Percentiles rank a stretch among this genome's conserved stretches.
These are phyloP conservation scores for Falciphora oryzae DNA, from an alignment of 2,329 filamentous ascomycete species.

Conservation along the genomic window DNA sequence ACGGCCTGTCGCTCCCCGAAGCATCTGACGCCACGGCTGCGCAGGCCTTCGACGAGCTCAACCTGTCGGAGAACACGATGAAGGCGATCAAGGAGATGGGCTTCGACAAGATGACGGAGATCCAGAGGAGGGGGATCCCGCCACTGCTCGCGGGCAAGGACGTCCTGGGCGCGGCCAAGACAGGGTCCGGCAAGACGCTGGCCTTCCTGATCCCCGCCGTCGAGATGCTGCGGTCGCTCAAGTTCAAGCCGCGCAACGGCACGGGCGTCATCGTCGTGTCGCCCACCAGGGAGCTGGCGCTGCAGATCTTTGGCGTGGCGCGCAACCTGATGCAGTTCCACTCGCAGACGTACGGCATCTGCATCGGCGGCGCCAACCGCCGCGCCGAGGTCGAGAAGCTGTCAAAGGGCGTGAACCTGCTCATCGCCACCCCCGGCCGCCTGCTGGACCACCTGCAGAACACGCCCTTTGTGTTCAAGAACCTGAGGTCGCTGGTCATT, in stretches of 20 bases:
- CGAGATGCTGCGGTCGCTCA: constrained; percentile 83
- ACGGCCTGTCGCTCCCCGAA: constrained; percentile 41
- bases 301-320: constrained; percentile 95
- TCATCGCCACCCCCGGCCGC: constrained; percentile 90
- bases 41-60: constrained; percentile 72
- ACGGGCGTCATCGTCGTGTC: constrained; percentile 90
- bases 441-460: constrained; percentile 92
- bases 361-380: constrained; percentile 90
- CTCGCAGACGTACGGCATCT: constrained; percentile 67
- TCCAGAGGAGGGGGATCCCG: constrained; percentile 82
- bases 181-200: constrained; percentile 89
- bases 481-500: constrained; percentile 85
- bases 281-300: constrained; percentile 85
- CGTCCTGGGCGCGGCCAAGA: constrained; percentile 87
- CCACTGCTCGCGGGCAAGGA: constrained; percentile 81
- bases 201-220: constrained; percentile 91
- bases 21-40: constrained; percentile 43
- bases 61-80: constrained; percentile 82
- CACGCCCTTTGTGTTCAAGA: constrained; percentile 89
- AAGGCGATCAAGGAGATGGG: constrained; percentile 86
- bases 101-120: constrained; percentile 93
- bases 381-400: constrained; percentile 92
- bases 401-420: constrained; percentile 84
- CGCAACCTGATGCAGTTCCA: constrained; percentile 89
- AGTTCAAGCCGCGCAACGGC: constrained; percentile 92